Percentiles rank a stretch among this genome's conserved stretches.
These are phyloP conservation scores for Neofusicoccum sp. DNA, from an alignment of 2,329 filamentous ascomycete species.

Conservation along the genomic window DNA sequence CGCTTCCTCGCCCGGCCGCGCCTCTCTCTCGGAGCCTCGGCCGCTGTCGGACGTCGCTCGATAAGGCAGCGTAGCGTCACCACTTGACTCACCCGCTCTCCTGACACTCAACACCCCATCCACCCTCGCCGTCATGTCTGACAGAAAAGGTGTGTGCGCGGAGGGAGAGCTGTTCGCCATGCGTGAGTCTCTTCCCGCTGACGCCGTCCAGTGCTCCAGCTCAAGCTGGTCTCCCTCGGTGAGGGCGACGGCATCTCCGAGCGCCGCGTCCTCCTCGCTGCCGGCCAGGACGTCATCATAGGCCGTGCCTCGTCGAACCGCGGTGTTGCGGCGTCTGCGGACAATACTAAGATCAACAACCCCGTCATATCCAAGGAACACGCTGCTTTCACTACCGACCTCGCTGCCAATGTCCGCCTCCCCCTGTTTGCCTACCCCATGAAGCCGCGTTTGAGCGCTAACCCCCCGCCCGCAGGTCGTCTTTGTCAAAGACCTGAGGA, in stretches of 20 bases:
- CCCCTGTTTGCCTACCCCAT: slow-evolving; percentile 16
- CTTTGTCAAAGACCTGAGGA: slow-evolving; percentile 54
- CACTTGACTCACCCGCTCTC: slow-evolving; percentile 6
- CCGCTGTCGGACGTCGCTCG: slow-evolving; percentile 8
- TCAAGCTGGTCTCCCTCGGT: slow-evolving; percentile 32
- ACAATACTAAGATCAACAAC: slow-evolving; percentile 68
- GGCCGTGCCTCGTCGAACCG: slow-evolving; percentile 42
- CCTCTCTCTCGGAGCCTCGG: not conserved
- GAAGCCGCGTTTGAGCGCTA: too few relatives aligned
- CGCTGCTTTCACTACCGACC: slow-evolving; percentile 47
- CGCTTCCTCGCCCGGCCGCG: not conserved
- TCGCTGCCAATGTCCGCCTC: slow-evolving; percentile 18
- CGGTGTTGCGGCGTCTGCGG: slow-evolving; percentile 40
- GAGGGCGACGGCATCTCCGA: slow-evolving; percentile 41
- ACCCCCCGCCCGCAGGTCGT: slow-evolving; percentile 29
- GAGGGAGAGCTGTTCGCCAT: slow-evolving; percentile 9
- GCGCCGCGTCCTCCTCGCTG: slow-evolving; percentile 31
- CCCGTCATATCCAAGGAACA: slow-evolving; percentile 71
- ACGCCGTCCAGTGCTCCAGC: slow-evolving; percentile 35
- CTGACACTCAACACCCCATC: not conserved
- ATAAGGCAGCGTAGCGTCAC: slow-evolving; percentile 14
- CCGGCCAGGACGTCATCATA: slow-evolving; percentile 33
- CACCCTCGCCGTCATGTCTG: slow-evolving; percentile 15
- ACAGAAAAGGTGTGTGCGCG: slow-evolving; percentile 21
- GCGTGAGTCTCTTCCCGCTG: slow-evolving; percentile 31